Base-by-base conservation (phyloP, 306 rosid species). In the Hippophae tibetana region DNA sequence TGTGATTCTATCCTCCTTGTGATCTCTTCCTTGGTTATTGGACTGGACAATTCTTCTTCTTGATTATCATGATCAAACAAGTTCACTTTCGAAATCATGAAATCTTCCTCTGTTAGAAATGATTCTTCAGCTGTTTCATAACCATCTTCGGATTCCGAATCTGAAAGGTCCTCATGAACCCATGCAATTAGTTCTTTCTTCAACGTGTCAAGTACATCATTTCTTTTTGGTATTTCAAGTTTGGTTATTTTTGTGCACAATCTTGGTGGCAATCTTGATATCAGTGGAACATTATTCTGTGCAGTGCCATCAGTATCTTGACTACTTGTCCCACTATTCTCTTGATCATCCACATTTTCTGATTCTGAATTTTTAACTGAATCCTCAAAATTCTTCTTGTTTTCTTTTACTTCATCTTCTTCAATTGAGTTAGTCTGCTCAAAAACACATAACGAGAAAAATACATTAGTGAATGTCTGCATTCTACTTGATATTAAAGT, bases 41-140 rank as follows among this genome's bases (percentile, higher is more conserved):
- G 70, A 66, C 58, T 77, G 25, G 76, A 76, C 1, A 70, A 54
- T 13, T 64, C 78, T 47, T 68, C 80, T 10, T 51, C 61, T 66
- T 73, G 42, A 38, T 82, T 76, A 27, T 76, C 87, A 18, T 58
- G 82, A 26, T 57, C 84, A 63, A 78, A 89, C 77, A 86, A 69
- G 82, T 89, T 80, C 9, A 65, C 51, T 56, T 89, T 89, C 6
- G 84, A 57, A 56, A 84, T 66, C 97, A 84, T 86, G 76, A 86
- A 84, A 5, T 81, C 93, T 54, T 80, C 83, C 74, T 86, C 97
- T 2, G 76, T 70, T 31, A 82, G 69, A 11, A 82, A 43, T 5
- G 93, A 84, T 66, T 84, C 97, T 71, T 84, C 90, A 7, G 95
- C 94, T 71, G 97, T 86, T 76, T 77, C 97, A 26, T 84, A 86